phyloP scores from a whole-genome alignment of 306 rosid species.

The Quercus cerris region DNA sequence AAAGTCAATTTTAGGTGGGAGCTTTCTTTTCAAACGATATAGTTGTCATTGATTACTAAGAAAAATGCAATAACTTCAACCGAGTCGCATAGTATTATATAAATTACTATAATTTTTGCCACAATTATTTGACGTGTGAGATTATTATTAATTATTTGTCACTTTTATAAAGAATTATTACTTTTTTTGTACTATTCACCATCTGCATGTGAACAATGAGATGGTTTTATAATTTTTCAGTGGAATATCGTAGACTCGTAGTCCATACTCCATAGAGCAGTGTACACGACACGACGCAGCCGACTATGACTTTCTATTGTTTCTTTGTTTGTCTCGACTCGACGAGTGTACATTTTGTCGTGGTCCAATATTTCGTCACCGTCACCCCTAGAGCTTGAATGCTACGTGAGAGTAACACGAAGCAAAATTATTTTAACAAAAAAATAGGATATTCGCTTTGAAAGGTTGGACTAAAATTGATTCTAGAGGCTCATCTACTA shows the following conservation, averaged over 20 bases:
- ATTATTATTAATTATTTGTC: rapidly evolving
- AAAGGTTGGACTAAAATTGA: neutral
- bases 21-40: neutral
- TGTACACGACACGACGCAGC: neutral
- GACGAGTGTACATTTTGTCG: neutral
- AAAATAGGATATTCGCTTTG: no score
- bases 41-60: neutral
- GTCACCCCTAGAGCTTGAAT: neutral
- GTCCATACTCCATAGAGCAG: neutral
- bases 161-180: no score
- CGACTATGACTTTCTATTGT: neutral
- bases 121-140: no score
- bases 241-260: no score
- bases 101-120: no score
- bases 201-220: no score
- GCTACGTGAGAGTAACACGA: no score
- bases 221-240: no score
- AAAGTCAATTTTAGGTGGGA: neutral
- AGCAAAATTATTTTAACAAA: no score
- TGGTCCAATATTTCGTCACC: neutral
- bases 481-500: neutral
- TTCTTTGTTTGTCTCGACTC: neutral
- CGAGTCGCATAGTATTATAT: no score
- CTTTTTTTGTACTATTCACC: no score
- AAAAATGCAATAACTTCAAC: neutral